A percentile compares a stretch with the other conserved stretches of the same genome.
Conservation (phyloP, 139 green algal genomes). For the Micractinium sp. region DNA sequence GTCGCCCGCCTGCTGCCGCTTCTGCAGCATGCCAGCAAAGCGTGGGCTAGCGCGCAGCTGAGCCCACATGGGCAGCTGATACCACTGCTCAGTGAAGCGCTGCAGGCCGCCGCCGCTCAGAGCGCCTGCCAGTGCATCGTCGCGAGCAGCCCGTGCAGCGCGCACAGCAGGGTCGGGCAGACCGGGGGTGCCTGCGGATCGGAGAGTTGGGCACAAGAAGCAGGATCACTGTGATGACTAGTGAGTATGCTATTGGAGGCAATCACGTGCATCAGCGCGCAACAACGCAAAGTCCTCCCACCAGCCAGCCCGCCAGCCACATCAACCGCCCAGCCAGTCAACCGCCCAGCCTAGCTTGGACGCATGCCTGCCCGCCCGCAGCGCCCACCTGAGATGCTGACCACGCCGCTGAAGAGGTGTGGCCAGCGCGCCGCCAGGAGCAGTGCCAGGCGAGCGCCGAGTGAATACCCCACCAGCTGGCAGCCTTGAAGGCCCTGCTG, state of each 20-base stretch:
- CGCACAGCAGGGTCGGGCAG: constrained; percentile 44
- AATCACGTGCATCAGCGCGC: too few species aligned
- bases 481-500: constrained; percentile 22
- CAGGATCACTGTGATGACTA: too few species aligned
- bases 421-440: constrained; percentile 40
- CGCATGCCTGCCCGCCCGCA: constrained; percentile 27
- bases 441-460: constrained; percentile 81
- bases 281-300: too few species aligned
- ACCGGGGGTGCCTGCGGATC: constrained; percentile 22
- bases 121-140: constrained; percentile 56
- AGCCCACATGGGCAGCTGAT: constrained; percentile 73
- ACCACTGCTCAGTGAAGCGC: constrained; percentile 79
- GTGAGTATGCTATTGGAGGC: too few species aligned
- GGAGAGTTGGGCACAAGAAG: not conserved
- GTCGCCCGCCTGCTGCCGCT: not conserved
- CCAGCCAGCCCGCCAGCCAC: too few species aligned
- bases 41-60: constrained; percentile 54
- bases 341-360: not conserved
- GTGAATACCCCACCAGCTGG: constrained; percentile 83
- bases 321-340: too few species aligned
- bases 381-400: constrained; percentile 68
- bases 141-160: constrained; percentile 45
- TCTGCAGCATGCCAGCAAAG: constrained; percentile 19
- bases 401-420: constrained; percentile 40
- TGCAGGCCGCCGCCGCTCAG: constrained; percentile 49